Evolutionary conservation across 2,329 filamentous ascomycete species (phyloP).

Genomic region (Triangularia verruculosa): DNA sequence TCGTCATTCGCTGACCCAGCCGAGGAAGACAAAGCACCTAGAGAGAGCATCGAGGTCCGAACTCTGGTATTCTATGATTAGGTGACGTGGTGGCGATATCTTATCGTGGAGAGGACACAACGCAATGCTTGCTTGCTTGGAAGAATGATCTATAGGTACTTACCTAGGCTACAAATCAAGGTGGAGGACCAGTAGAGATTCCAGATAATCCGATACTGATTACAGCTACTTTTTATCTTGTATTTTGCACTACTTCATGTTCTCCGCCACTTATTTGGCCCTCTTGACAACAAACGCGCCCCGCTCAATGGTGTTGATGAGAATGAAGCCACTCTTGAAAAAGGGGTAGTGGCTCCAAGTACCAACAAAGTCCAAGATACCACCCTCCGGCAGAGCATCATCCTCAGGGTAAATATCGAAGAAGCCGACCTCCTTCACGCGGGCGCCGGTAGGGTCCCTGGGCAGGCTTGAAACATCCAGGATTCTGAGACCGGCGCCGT

Average conservation of each 20-base stretch:
- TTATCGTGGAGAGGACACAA: no score
- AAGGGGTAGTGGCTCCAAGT: conserved; percentile 46
- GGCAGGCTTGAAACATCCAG: conserved; percentile 34
- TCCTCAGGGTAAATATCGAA: conserved; percentile 50
- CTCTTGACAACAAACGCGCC: conserved; percentile 39
- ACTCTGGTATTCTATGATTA: conserved; percentile 31
- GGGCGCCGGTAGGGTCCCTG: conserved; percentile 37
- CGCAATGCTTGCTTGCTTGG: no score
- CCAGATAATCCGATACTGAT: no score
- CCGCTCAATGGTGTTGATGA: conserved; percentile 49
- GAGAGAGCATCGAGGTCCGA: conserved; percentile 39
- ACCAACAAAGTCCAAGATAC: conserved; percentile 37
- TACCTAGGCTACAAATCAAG: no score
- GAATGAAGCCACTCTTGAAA: conserved; percentile 38
- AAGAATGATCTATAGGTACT: no score
- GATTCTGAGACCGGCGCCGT: conserved; percentile 42
- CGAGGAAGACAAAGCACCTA: conserved; percentile 46
- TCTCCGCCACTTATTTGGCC: conserved; percentile 1
- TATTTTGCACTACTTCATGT: not conserved
- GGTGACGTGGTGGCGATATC: no score
- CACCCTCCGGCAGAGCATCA: conserved; percentile 37
- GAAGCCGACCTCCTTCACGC: conserved; percentile 43
- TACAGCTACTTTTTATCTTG: not conserved
- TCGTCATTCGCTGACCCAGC: conserved; percentile 25
- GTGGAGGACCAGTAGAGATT: no score